Percentiles rank a stretch among this genome's conserved stretches.
Conservation (phyloP, 1,284 basidiomycete genomes). For the Cryptococcus amylolentus region DNA sequence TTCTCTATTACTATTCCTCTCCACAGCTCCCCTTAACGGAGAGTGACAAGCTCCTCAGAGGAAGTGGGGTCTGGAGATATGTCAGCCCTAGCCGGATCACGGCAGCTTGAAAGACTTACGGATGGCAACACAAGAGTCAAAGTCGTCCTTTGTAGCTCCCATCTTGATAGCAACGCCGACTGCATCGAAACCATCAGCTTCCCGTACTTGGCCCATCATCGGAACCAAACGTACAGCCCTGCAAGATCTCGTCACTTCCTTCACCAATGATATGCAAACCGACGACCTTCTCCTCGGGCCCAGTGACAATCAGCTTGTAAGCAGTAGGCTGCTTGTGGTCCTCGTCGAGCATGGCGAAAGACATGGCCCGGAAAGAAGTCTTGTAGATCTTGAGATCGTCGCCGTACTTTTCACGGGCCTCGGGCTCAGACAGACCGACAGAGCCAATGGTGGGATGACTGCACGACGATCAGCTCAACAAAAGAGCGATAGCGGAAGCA, state of each 20-base stretch:
- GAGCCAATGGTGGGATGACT: slow-evolving; percentile 91
- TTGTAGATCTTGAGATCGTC: slow-evolving; percentile 85
- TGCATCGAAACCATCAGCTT: slow-evolving; percentile 9
- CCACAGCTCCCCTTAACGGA: slow-evolving; percentile 26
- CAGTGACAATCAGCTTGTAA: slow-evolving; percentile 85
- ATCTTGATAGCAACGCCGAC: slow-evolving; percentile 91
- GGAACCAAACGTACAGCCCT: slow-evolving; percentile 60
- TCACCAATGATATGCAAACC: slow-evolving; percentile 89
- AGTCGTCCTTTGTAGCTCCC: slow-evolving; percentile 79
- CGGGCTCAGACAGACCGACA: slow-evolving; percentile 84
- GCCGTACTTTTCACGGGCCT: slow-evolving; percentile 83
- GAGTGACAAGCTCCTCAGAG: slow-evolving; percentile 48
- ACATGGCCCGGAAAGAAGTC: slow-evolving; percentile 71
- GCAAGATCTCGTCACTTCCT: slow-evolving; percentile 87
- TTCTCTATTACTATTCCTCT: neutral
- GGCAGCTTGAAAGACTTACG: slow-evolving; percentile 47
- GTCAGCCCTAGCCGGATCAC: neutral
- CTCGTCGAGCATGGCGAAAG: slow-evolving; percentile 82
- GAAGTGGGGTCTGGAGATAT: slow-evolving; percentile 40
- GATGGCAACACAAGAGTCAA: slow-evolving; percentile 87
- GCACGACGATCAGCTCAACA: slow-evolving; percentile 1
- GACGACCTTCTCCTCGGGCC: slow-evolving; percentile 87
- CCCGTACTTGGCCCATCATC: neutral
- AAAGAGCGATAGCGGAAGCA: slow-evolving; percentile 15
- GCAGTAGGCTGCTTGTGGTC: slow-evolving; percentile 85